Conservation (phyloP, 1,139 yeast genomes). For the Schwanniomyces etchellsii region DNA sequence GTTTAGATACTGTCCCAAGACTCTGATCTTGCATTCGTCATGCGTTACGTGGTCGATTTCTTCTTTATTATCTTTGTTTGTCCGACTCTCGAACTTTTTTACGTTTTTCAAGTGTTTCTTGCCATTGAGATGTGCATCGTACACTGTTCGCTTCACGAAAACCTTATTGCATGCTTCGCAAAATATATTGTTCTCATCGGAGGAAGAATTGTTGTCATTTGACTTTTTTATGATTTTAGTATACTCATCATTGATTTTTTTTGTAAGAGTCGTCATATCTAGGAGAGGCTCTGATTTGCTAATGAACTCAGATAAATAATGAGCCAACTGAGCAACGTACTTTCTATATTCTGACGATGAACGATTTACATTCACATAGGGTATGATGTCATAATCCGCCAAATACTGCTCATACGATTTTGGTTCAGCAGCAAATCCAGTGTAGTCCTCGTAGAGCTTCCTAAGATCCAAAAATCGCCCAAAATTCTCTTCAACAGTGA, state of each 20-base stretch:
- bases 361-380: constrained; percentile 19
- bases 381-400: constrained; percentile 36
- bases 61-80: neutral
- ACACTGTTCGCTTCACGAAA: constrained; percentile 65
- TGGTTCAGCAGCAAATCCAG: constrained; percentile 32
- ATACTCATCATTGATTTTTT: constrained; percentile 27
- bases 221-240: constrained; percentile 6
- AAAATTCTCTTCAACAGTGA: constrained; percentile 54
- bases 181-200: constrained; percentile 34
- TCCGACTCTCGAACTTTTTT: constrained; percentile 1
- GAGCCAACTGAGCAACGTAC: constrained; percentile 38
- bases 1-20: constrained; percentile 28
- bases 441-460: constrained; percentile 44
- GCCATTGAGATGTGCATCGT: constrained; percentile 63
- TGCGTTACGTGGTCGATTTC: neutral
- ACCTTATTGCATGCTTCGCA: constrained; percentile 63
- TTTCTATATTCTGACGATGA: constrained; percentile 27
- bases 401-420: constrained; percentile 49
- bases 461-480: constrained; percentile 64
- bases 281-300: constrained; percentile 47
- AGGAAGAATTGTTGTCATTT: constrained; percentile 14
- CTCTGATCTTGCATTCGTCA: constrained; percentile 29
- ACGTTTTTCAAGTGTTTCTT: constrained; percentile 64
- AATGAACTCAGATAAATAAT: constrained; percentile 44
- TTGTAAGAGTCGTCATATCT: constrained; percentile 28